Base-by-base conservation (phyloP, 768 basidiomycete species). In the Tricholoma furcatifolium region DNA sequence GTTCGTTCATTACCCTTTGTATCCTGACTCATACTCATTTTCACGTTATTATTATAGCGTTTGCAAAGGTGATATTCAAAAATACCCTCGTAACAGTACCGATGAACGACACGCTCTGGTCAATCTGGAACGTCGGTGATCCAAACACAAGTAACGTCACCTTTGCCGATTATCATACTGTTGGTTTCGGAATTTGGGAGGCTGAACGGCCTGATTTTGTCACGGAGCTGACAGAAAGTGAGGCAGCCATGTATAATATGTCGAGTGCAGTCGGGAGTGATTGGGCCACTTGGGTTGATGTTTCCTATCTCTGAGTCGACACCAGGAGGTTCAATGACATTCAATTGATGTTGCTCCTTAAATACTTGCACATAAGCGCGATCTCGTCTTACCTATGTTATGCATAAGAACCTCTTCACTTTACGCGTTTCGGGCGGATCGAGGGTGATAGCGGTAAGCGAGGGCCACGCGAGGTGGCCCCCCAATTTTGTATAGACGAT, bases 61-160 rank as follows among this genome's bases (percentile, higher is more conserved):
- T 64, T 42, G 75, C 77, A 6, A 77, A 77, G 61, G 79, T 82
- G 14, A 72, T 80, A 34, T 79, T 74, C 69, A 74, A 76, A 41
- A 74, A 74, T 59, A 79, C 77, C 2, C 56, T 68, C 39, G 64
- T 81, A 31, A 71, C 60, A 0, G 71, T 69, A 4, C 71, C 71
- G 1, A 58, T 78, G 47, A 74, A 77, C 41, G 61, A 61, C 3
- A 68, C 74, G 1, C 52, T 81, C 23, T 81, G 79, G 79, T 75
- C 75, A 1, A 57, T 70, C 34, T 82, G 80, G 79, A 68, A 71
- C 48, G 40, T 58, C 0, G 69, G 62, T 8, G 69, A 70, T 44
- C 55, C 65, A 11, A 63, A 66, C 20, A 78, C 73, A 2, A 72
- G 75, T 60, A 60, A 80, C 50, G 65, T 80, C n/a, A 55, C 75